A percentile compares a stretch with the other conserved stretches of the same genome.
Conservation (phyloP, 345 rosid species). For the Arabis hirsuta region DNA sequence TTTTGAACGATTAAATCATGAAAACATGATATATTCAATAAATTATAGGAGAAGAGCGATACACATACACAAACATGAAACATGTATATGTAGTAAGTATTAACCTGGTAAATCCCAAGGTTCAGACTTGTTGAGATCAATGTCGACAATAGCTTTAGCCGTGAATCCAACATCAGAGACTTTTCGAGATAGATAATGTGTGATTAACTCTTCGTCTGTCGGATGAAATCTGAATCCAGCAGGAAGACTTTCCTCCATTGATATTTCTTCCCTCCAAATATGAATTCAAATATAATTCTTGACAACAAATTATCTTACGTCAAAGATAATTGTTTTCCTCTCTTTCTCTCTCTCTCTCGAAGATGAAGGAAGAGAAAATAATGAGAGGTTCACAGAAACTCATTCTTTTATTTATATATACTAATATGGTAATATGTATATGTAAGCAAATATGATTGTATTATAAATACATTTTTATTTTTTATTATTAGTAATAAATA, state of each 20-base stretch:
- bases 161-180: constrained; percentile 74
- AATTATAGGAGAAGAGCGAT: background rate
- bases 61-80: constrained; percentile 21
- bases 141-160: constrained; percentile 72
- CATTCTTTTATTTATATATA: background rate
- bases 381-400: background rate
- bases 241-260: constrained; percentile 64
- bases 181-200: constrained; percentile 73
- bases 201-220: constrained; percentile 85
- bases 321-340: background rate
- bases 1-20: background rate
- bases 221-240: constrained; percentile 96
- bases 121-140: constrained; percentile 87
- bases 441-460: background rate
- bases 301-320: background rate
- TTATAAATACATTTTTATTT: background rate
- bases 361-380: constrained; percentile 3
- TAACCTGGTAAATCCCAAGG: constrained; percentile 97
- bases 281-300: background rate
- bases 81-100: background rate
- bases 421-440: background rate
- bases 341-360: background rate
- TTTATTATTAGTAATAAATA: background rate
- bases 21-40: background rate
- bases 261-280: constrained; percentile 5